Evolutionary conservation across 2,329 filamentous ascomycete genomes (phyloP).

Genomic region (Phaeoacremonium minimum): DNA sequence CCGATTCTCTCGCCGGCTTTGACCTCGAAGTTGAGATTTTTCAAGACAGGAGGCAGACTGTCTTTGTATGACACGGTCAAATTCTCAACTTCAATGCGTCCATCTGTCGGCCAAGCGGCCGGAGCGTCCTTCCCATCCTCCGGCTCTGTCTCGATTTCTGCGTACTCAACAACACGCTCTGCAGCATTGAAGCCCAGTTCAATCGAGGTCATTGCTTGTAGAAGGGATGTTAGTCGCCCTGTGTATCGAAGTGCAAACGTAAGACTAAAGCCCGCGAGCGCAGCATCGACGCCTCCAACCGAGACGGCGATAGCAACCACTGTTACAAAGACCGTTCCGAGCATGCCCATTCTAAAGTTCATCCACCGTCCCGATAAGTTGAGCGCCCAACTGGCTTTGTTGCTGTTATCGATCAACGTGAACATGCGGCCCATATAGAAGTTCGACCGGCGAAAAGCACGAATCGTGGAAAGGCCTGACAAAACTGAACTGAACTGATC

Average conservation of each 20-base stretch:
- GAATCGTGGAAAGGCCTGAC: slow-evolving; percentile 33
- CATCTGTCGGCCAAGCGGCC: slow-evolving; percentile 34
- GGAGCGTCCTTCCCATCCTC: slow-evolving; percentile 26
- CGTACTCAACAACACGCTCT: slow-evolving; percentile 39
- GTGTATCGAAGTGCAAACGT: slow-evolving; percentile 32
- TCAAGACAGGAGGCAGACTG: slow-evolving; percentile 29
- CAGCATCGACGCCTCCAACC: slow-evolving; percentile 28
- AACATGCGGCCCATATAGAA: slow-evolving; percentile 30
- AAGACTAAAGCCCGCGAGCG: slow-evolving; percentile 34
- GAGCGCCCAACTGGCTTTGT: slow-evolving; percentile 25
- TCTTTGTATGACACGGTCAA: slow-evolving; percentile 30
- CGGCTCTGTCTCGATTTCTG: slow-evolving; percentile 30
- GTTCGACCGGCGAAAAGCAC: slow-evolving; percentile 29
- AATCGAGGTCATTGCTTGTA: slow-evolving; percentile 28
- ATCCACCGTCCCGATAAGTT: slow-evolving; percentile 27
- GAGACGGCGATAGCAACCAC: slow-evolving; percentile 29
- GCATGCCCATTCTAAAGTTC: slow-evolving; percentile 30
- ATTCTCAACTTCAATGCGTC: slow-evolving; percentile 30
- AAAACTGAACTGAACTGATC: slow-evolving; percentile 35
- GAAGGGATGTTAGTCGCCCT: slow-evolving; percentile 23
- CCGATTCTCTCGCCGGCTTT: slow-evolving; percentile 56
- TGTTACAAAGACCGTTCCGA: slow-evolving; percentile 31
- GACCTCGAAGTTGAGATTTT: slow-evolving; percentile 29
- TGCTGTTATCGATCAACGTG: slow-evolving; percentile 23
- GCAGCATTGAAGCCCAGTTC: slow-evolving; percentile 37